Evolutionary conservation across 306 rosid genomes (phyloP).

Genomic region (Quercus variabilis): DNA sequence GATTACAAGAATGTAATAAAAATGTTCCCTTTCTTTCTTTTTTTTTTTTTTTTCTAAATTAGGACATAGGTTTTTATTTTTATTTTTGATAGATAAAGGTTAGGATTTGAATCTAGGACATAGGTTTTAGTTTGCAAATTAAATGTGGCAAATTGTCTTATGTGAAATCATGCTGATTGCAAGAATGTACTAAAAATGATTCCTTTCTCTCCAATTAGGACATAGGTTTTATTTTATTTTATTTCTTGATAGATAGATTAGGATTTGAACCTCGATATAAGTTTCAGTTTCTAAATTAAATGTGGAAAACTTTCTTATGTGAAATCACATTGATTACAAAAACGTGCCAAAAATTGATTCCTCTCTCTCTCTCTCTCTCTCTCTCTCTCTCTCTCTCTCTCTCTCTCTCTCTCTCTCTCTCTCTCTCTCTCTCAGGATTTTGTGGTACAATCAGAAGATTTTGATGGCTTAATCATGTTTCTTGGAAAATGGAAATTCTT

Average conservation of each 20-base stretch:
- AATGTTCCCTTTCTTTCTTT: not conserved
- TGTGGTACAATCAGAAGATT: not conserved
- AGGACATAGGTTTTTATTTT: not conserved
- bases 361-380: too few species aligned
- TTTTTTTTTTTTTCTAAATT: not conserved
- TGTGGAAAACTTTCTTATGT: too few species aligned
- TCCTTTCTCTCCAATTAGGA: too few species aligned
- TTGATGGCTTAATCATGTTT: not conserved
- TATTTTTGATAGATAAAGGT: not conserved
- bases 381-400: too few species aligned
- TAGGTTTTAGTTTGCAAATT: not conserved
- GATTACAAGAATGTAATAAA: not conserved
- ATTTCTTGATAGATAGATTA: not conserved
- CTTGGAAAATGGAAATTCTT: not conserved
- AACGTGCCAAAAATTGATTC: too few species aligned
- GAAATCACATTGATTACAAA: too few species aligned
- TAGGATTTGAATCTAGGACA: not conserved
- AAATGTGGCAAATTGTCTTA: not conserved
- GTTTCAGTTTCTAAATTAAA: too few species aligned
- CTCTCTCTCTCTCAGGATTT: not conserved
- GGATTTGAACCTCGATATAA: too few species aligned
- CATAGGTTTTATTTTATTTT: not conserved
- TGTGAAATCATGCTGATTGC: not conserved
- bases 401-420: too few species aligned
- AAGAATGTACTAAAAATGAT: too few species aligned